These are phyloP conservation scores for Tetraselmis chui DNA, from an alignment of 139 green algal genomes.

Conservation along the genomic window DNA sequence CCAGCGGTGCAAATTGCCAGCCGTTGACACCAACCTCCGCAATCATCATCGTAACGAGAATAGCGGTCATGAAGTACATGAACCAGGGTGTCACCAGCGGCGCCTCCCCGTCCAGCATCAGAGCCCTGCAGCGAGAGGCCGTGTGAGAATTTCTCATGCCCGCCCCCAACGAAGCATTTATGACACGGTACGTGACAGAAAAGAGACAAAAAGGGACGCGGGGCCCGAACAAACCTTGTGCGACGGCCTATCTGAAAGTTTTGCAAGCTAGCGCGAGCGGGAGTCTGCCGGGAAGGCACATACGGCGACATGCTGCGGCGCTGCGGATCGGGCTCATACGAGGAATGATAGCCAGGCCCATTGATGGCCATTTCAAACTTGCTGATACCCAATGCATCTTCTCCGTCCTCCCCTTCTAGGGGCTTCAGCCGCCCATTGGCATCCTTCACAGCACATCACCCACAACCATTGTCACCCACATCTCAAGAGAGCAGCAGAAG, in stretches of 20 bases:
- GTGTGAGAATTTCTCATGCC: slow-evolving; percentile 15
- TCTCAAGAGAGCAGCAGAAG: slow-evolving; percentile 3
- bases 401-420: neutral
- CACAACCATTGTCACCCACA: slow-evolving; percentile 5
- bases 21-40: neutral
- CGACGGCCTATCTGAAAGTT: neutral
- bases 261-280: neutral
- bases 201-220: slow-evolving; percentile 20
- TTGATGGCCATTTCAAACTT: neutral
- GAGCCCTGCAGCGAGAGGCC: neutral
- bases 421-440: neutral
- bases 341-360: too few relatives aligned
- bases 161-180: slow-evolving; percentile 22
- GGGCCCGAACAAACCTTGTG: neutral
- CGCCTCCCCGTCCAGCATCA: neutral
- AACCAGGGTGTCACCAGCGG: neutral
- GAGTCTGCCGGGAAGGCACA: neutral
- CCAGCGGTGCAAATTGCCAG: slow-evolving; percentile 27
- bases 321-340: neutral
- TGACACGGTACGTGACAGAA: slow-evolving; percentile 26
- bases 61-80: neutral
- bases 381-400: neutral
- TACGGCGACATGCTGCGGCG: neutral
- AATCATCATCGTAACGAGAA: slow-evolving; percentile 8
- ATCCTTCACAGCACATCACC: slow-evolving; percentile 5